Conservation (phyloP, 2,329 filamentous ascomycete genomes). For the Scytalidium sp. region DNA sequence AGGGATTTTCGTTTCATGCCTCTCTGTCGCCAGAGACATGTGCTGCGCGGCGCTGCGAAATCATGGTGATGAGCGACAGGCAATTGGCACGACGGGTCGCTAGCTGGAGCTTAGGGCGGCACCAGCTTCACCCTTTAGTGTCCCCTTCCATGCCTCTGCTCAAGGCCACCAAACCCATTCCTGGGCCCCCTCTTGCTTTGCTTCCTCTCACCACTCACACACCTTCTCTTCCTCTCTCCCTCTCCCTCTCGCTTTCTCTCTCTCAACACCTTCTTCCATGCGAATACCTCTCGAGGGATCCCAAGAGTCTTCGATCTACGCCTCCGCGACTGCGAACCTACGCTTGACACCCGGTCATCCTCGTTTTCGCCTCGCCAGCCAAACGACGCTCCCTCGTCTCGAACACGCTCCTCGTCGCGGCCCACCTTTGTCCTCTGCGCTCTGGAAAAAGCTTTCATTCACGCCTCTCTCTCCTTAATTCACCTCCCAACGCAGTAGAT, state of each 20-base stretch:
- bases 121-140: too few relatives aligned
- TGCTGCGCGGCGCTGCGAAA: too few relatives aligned
- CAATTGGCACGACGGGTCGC: too few relatives aligned
- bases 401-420: neutral
- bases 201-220: neutral
- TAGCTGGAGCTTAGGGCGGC: too few relatives aligned
- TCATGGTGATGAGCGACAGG: too few relatives aligned
- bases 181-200: neutral
- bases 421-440: neutral
- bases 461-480: neutral
- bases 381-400: neutral
- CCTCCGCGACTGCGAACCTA: too few relatives aligned
- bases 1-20: too few relatives aligned
- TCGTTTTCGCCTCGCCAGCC: too few relatives aligned
- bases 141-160: too few relatives aligned
- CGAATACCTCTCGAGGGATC: neutral
- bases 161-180: too few relatives aligned
- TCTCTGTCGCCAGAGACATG: too few relatives aligned
- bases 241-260: slow-evolving; percentile 1
- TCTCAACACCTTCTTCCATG: neutral
- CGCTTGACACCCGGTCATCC: too few relatives aligned
- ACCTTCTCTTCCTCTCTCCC: neutral
- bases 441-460: neutral
- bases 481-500: neutral
- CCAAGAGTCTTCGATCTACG: neutral